These are phyloP conservation scores for Aspergillus ochraceoroseus DNA, from an alignment of 2,329 filamentous ascomycete species.

Conservation along the genomic window DNA sequence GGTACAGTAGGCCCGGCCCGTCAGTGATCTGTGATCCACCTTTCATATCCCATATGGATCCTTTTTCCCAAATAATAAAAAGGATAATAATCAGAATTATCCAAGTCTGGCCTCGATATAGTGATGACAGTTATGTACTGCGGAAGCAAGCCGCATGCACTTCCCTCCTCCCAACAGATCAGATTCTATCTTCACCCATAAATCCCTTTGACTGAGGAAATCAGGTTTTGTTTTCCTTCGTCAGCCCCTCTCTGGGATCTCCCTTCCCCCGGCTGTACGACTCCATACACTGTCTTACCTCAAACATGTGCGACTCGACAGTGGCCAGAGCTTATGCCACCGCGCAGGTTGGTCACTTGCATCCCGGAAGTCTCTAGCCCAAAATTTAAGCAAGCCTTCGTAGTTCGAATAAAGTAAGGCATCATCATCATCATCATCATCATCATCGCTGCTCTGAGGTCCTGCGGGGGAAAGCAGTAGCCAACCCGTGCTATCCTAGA, in stretches of 20 bases:
- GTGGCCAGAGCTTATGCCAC: neutral
- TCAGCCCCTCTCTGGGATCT: conserved; percentile 3
- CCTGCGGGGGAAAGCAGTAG: no score
- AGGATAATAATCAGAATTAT: no score
- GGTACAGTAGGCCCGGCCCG: conserved; percentile 27
- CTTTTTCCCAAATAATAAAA: no score
- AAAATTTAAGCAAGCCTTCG: conserved; percentile 3
- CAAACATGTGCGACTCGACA: no score
- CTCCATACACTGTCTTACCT: neutral
- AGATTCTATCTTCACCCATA: conserved; percentile 12
- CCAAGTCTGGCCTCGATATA: conserved; percentile 12
- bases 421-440: no score
- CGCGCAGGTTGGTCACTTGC: neutral
- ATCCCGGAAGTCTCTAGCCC: neutral
- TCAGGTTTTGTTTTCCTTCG: no score
- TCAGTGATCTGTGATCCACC: conserved; percentile 22
- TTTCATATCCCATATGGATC: no score
- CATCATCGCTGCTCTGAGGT: conserved; percentile 12
- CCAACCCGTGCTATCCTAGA: no score
- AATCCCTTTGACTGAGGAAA: no score
- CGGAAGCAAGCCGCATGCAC: conserved; percentile 21
- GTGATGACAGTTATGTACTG: conserved; percentile 18
- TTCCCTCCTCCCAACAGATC: conserved; percentile 20
- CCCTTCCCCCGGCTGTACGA: no score
- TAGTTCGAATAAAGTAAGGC: conserved; percentile 19